Base-by-base conservation (phyloP, 2,329 filamentous ascomycete species). In the Penicillium sp. region DNA sequence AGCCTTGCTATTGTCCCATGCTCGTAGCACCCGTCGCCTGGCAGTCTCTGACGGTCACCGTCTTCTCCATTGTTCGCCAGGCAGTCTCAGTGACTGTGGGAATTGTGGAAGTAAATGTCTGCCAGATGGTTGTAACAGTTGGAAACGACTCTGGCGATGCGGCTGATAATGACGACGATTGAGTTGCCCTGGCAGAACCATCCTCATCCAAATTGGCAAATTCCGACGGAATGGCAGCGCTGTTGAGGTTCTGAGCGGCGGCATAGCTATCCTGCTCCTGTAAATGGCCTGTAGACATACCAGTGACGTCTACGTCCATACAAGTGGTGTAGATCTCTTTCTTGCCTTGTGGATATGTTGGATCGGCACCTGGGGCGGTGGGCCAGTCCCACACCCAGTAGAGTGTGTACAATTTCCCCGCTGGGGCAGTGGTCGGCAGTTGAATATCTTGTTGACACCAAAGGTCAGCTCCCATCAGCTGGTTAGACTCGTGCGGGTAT, bases 331-430 rank as follows among this genome's bases (percentile, higher is more conserved):
- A 79, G 34, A 76, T 66, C 59, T 79, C 76, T 42, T 67, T 58
- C 59, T 77, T 77, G 38, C 75, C 75, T 6, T 73, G 58, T n/a
- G 72, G 70, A 21, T 73, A 59, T 8, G 56, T 63, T 15, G 70
- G 61, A 54, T 74, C 67, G 16, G 56, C 67, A 34, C 65, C 62
- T 10, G 73, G 65, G n/a, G 59, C 77, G 13, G 83, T 86, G 2
- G 87, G 86, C 90, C 91, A 99, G 71, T 95, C 88, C 94, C 94
- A 97, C 42, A 96, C 87, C 93, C 93, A 97, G 78, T 96, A 95
- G 47, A 96, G 74, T 3, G 90, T 93, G 70, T 92, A 89, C 26
- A 81, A 80, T 28, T 85, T 81, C 42, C 85, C 84, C 9, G 78
- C 70, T n/a, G 80, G 71, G 43, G 84, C 76, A 61, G 88, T 81